Base-by-base conservation (phyloP, 805 yeast genomes). In the Wickerhamiella siamensis region DNA sequence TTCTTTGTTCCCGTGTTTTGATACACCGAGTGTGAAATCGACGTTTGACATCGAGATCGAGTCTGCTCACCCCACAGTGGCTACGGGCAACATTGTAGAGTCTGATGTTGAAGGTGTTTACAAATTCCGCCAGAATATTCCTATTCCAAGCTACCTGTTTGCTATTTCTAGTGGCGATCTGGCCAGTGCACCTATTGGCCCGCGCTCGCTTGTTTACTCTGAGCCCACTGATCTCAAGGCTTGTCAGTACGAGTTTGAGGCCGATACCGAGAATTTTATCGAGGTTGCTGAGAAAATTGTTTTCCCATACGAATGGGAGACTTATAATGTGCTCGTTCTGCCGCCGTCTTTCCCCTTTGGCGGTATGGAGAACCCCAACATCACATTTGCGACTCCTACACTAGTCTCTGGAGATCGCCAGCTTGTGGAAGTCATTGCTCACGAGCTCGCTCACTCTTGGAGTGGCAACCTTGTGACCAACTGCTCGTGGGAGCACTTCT, bases 311-410 rank as follows among this genome's bases (percentile, higher is more conserved):
- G 91, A 83, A 54, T 86, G 95, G 94, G 70, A 73, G 43, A 76
- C 75, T 31, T 86, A 79, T 58, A 87, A 84, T 55, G 80, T 83
- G 24, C 66, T 86, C 33, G 76, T 86, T 26, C 72, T 84, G 48
- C 94, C 94, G 2, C 71, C 77, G 42, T 73, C 75, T 2, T 74
- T 72, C 62, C 93, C 94, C 2, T 86, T 82, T 54, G 95, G 95
- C 47, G 95, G 95, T 42, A 86, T 86, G 94, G 95, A 86, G 63
- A 83, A 83, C 55, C 94, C 94, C 46, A 83, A 84, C 55, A 75
- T 83, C 59, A 83, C 94, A 1, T 83, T 83, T 61, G 87, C 86
- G 6, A 83, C 95, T 0, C 94, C 95, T 37, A 84, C 95, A 2
- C 66, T 86, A 47, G 73, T 86, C 34, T 73, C 87, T 14, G 86